Evolutionary conservation across 352 stramenopile genomes (phyloP).

Genomic region (Pythium plurisporium): DNA sequence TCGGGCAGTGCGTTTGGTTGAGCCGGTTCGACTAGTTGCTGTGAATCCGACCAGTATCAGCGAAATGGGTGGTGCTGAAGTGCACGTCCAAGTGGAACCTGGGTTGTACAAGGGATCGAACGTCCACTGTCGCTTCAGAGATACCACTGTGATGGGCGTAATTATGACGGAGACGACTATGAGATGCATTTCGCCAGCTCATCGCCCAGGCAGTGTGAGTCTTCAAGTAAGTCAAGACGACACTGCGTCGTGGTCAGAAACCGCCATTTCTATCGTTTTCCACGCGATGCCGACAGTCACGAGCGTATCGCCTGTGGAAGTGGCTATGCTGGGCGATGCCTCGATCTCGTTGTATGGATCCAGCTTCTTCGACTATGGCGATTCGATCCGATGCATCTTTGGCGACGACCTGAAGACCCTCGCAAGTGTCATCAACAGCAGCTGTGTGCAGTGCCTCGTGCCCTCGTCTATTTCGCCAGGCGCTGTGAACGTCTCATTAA

Average conservation of each 20-base stretch:
- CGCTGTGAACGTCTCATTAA: conserved; percentile 2
- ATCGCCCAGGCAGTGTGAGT: conserved; percentile 1
- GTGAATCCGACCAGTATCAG: conserved; percentile 29
- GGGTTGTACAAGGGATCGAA: conserved; percentile 5
- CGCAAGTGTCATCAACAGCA: conserved; percentile 15
- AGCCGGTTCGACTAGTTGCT: not conserved
- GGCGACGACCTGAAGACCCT: conserved; percentile 3
- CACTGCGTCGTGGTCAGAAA: conserved; percentile 12
- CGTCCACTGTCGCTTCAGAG: conserved; percentile 14
- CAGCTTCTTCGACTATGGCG: conserved; percentile 8
- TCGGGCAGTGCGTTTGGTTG: conserved; percentile 3
- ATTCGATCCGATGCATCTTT: conserved; percentile 16
- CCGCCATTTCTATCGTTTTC: not conserved
- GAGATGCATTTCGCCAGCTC: conserved; percentile 8
- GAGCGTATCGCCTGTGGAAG: conserved; percentile 1
- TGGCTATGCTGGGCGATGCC: conserved; percentile 13
- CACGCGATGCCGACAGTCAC: conserved; percentile 14
- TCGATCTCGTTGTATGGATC: conserved; percentile 19
- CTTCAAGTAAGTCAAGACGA: conserved; percentile 18
- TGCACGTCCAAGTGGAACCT: conserved; percentile 23
- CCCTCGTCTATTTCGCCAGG: conserved; percentile 3
- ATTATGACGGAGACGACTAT: conserved; percentile 3
- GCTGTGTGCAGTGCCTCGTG: conserved; percentile 16
- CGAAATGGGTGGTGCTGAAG: conserved; percentile 36
- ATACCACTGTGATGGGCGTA: conserved; percentile 2